Percentiles rank a stretch among this genome's conserved stretches.
phyloP scores from a whole-genome alignment of 2,329 filamentous ascomycete genomes.

The Dendrostoma leiphaemia region DNA sequence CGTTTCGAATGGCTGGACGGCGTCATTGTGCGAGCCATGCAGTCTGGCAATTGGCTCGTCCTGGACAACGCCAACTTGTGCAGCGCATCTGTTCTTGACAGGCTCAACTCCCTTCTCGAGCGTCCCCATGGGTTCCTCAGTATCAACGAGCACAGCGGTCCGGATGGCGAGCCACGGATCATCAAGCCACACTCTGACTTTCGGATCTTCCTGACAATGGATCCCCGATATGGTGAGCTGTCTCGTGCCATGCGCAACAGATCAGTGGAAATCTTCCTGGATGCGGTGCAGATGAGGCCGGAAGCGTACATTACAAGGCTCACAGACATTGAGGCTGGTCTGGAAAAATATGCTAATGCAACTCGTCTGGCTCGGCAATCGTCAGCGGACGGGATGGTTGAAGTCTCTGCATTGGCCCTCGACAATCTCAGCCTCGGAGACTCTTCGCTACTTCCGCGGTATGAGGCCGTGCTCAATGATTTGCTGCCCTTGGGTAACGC shows the following conservation, averaged over 20 bases:
- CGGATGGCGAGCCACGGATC: constrained; percentile 75
- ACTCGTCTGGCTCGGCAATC: constrained; percentile 22
- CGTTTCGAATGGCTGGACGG: constrained; percentile 97
- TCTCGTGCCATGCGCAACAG: constrained; percentile 96
- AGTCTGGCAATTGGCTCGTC: constrained; percentile 87
- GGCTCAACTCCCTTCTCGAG: constrained; percentile 91
- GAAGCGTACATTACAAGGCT: constrained; percentile 38
- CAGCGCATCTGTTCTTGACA: constrained; percentile 89
- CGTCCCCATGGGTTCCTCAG: constrained; percentile 77
- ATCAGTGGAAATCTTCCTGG: constrained; percentile 83
- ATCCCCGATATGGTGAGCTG: constrained; percentile 86
- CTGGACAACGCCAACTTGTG: constrained; percentile 98
- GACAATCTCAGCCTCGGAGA: constrained; percentile 50
- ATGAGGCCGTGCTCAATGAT: constrained; percentile 5
- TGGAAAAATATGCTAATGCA: constrained; percentile 40
- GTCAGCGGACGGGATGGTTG: constrained; percentile 27
- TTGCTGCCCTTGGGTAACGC: constrained; percentile 9
- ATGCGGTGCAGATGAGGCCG: constrained; percentile 37
- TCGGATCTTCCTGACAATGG: constrained; percentile 89
- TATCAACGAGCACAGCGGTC: constrained; percentile 88
- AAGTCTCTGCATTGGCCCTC: constrained; percentile 38
- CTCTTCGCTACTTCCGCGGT: constrained; percentile 23
- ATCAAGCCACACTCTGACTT: constrained; percentile 84
- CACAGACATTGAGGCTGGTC: constrained; percentile 45
- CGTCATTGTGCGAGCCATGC: constrained; percentile 80